Evolutionary conservation across 2,329 filamentous ascomycete species (phyloP).

Genomic region (Aspergillus sojae): DNA sequence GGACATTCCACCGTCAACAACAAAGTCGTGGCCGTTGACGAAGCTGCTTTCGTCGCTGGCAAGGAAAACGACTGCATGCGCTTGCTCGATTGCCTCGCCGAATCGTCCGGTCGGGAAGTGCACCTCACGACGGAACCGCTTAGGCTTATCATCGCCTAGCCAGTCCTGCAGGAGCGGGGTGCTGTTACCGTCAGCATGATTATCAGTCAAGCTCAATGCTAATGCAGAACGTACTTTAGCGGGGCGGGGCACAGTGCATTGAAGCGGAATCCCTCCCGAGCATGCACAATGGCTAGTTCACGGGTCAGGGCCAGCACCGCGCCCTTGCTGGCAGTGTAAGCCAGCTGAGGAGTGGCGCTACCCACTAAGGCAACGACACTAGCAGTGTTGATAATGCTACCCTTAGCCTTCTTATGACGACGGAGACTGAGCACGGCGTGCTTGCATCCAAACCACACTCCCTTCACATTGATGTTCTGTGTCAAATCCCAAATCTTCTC

Average conservation of each 20-base stretch:
- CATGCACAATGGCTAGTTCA: constrained; percentile 89
- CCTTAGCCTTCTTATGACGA: constrained; percentile 74
- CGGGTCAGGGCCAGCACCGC: constrained; percentile 87
- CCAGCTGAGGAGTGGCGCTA: constrained; percentile 83
- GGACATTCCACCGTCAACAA: constrained; percentile 94
- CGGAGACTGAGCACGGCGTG: constrained; percentile 83
- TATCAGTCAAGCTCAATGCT: neutral
- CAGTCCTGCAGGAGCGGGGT: constrained; percentile 90
- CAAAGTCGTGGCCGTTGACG: constrained; percentile 88
- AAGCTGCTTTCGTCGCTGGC: constrained; percentile 88
- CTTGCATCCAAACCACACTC: constrained; percentile 96
- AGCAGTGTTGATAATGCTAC: constrained; percentile 89
- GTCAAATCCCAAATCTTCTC: constrained; percentile 95
- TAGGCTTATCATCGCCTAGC: constrained; percentile 82
- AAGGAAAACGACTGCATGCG: constrained; percentile 83
- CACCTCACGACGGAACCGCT: constrained; percentile 79
- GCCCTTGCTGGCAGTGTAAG: constrained; percentile 92
- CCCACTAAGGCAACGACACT: constrained; percentile 86
- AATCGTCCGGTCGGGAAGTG: constrained; percentile 89
- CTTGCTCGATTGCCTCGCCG: constrained; percentile 89
- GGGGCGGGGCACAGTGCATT: constrained; percentile 89
- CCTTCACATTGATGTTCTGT: constrained; percentile 94
- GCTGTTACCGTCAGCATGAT: constrained; percentile 38
- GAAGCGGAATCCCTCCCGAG: constrained; percentile 85
- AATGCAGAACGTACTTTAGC: constrained; percentile 62